Conservation (phyloP, 305 asterid species). For the Lippia alba region DNA sequence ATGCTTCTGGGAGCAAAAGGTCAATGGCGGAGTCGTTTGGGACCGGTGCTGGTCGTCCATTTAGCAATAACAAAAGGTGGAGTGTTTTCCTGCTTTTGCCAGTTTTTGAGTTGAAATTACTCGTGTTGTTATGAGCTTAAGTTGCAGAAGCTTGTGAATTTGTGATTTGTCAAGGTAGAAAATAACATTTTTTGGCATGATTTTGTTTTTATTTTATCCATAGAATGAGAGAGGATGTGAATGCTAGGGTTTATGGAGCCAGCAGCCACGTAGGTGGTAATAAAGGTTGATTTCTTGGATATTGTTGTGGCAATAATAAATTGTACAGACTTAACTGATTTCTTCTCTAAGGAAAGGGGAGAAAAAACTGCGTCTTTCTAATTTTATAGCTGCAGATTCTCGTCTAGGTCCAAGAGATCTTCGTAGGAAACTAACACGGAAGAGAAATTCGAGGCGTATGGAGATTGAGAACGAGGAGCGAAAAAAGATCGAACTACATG, state of each 20-base stretch:
- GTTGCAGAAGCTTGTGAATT: constrained; percentile 22
- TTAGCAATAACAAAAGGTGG: constrained; percentile 36
- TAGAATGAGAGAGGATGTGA: constrained; percentile 45
- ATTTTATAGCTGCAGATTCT: constrained; percentile 39
- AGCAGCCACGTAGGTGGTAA: constrained; percentile 40
- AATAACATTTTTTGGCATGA: background rate
- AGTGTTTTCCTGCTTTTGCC: background rate
- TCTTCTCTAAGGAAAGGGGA: background rate
- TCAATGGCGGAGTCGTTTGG: constrained; percentile 34
- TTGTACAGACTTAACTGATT: background rate
- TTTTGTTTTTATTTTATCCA: constrained; percentile 18
- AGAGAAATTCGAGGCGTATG: constrained; percentile 44
- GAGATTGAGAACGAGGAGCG: constrained; percentile 37
- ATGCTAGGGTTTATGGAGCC: constrained; percentile 31
- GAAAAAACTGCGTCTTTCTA: background rate
- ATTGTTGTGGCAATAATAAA: background rate
- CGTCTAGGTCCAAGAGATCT: constrained; percentile 45
- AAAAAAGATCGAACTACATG: constrained; percentile 38
- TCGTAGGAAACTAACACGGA: constrained; percentile 48
- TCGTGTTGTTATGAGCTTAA: background rate
- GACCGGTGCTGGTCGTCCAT: constrained; percentile 31
- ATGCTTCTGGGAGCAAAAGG: constrained; percentile 44
- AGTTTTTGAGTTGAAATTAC: background rate
- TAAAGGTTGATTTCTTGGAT: constrained; percentile 23
- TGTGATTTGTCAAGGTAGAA: constrained; percentile 4